Evolutionary conservation across 192 early-diverging fungal species (phyloP), one percentile per base, ranked within the genome.

Genomic region (Gaertneriomyces sp.): DNA sequence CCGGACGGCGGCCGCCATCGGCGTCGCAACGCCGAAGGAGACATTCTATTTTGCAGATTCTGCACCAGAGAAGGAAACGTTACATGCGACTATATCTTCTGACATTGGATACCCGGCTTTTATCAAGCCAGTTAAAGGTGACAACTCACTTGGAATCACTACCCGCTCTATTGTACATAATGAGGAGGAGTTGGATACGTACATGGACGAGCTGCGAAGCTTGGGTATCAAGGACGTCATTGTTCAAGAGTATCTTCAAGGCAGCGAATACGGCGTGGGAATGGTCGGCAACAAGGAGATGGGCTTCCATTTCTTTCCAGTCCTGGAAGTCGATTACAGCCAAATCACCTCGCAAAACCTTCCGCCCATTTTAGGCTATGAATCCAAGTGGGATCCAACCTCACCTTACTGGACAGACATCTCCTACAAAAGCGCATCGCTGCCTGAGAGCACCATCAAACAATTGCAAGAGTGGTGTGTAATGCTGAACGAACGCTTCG

Each of bases 91-190:
- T 8, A 71, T 76, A 42, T 33, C 47, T 25, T 46, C 67, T n/a
- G 39, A 68, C 2, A 68, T 84, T 17, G 59, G 64, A 0, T 84
- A 80, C 61, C 82, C 82, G 17, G 79, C 79, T 7, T 84, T 84
- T 60, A 75, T 84, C 55, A 84, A 84, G 47, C 82, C 82, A 8
- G 65, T 82, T 51, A 79, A 79, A 52, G 82, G 82, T 14, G 82
- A 84, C 75, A 84, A 84, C 69, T 80, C 77, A 16, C 78, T 84
- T 38, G 82, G 82, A 10, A 84, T 84, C 40, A 84, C 82, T 0
- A 10, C 45, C 38, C 69, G 79, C 19, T 77, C 77, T 17, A 77
- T 84, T 45, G 79, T 81, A 20, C 50, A 65, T 45, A 71, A 69
- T 54, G 47, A 46, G 14, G 12, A 54, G 5, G 78, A 83, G 39